phyloP scores from a whole-genome alignment of 169 alveolate species.

The Eimeria brunetti region DNA sequence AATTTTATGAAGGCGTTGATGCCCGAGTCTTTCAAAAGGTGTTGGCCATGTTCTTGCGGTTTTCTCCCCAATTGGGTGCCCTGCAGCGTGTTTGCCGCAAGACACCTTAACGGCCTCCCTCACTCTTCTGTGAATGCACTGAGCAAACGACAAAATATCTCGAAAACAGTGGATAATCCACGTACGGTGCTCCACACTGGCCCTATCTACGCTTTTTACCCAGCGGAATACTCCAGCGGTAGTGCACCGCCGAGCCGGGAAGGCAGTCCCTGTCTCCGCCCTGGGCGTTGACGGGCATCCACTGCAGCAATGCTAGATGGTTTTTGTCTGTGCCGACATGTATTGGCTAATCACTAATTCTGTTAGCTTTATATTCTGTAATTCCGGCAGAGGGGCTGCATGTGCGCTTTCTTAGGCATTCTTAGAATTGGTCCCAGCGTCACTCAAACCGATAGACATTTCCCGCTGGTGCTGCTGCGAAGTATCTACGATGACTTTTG shows the following conservation, averaged over 20 bases:
- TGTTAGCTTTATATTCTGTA: neutral
- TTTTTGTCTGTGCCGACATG: neutral
- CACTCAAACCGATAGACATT: neutral
- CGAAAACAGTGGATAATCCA: neutral
- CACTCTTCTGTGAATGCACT: neutral
- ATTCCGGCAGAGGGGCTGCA: neutral
- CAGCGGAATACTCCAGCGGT: neutral
- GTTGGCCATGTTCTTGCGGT: neutral
- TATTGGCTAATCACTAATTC: neutral
- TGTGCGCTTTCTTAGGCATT: neutral
- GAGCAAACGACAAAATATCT: neutral
- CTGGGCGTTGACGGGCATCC: neutral
- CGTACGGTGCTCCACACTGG: neutral
- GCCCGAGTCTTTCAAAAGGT: neutral
- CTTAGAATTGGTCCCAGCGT: neutral
- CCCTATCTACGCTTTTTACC: neutral
- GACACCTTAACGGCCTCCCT: neutral
- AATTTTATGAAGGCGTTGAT: neutral
- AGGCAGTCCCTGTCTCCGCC: neutral
- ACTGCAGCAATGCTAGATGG: neutral
- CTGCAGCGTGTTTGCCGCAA: neutral
- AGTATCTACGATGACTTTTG: neutral
- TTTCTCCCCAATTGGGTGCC: neutral
- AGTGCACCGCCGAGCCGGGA: neutral
- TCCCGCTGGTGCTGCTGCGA: neutral